Evolutionary conservation across 163 green algal genomes (phyloP), one percentile per base, ranked within the genome.

Genomic region (Chlamydomonas reinhardtii): DNA sequence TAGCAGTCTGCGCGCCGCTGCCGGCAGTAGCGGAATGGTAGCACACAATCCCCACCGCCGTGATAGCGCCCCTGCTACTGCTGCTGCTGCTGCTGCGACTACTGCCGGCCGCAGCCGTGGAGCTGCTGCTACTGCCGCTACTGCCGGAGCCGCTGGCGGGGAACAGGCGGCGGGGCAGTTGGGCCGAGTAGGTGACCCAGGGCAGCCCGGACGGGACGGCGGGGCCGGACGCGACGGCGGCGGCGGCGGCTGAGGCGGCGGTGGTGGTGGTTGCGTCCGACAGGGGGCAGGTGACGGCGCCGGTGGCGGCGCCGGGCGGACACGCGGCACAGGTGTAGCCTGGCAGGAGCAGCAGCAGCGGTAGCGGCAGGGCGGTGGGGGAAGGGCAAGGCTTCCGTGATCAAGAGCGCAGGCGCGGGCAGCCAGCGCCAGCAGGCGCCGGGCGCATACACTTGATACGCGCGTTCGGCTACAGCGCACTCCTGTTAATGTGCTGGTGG

Each of bases 201-300:
- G 68, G 68, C 52, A 78, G 52, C 54, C 69, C 79, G 39, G 79
- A 32, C 54, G 79, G 68, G 24, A 43, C 11, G 66, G 78, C 34
- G 24, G 66, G 32, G 15, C 64, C 65, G 34, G 76, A 29, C 0
- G 64, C 24, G 37, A 37, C 25, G 37, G 70, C 22, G 37, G 5
- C 24, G 24, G 35, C 22, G 37, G 70, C 24, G 8, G 34, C 17
- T 17, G 70, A 6, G 9, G 34, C 12, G 27, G 62, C 61, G 19
- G 66, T 34, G n/a, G 76, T 29, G 59, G 59, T 59, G 16, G 39
- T 16, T 6, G 64, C 39, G 6, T 76, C 43, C 2, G 78, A 48
- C 14, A 85, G 79, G 0, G 79, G 79, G 25, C 68, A 59, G 32
- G 79, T 85, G 43, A 25, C 61, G 52, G 79, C 54, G 24, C 79